Conservation (phyloP, 148 eudicot species). For the Cornus kousa region DNA sequence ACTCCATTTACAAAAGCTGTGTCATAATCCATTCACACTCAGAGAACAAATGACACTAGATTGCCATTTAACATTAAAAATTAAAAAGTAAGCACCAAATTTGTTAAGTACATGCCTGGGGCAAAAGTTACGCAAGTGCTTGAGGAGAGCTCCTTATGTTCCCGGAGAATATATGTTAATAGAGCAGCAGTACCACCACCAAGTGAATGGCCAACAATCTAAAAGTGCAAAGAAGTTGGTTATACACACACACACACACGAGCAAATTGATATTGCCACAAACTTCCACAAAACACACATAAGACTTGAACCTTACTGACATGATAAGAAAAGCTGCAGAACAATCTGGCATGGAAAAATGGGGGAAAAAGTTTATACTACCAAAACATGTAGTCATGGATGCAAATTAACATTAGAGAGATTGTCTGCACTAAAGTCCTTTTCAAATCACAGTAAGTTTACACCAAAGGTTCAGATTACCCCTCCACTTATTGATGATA, state of each 20-base stretch:
- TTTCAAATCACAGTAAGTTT: not conserved
- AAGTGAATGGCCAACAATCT: constrained; percentile 96
- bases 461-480: not conserved
- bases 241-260: not conserved
- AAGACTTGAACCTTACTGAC: not conserved
- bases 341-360: not conserved
- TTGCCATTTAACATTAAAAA: not conserved
- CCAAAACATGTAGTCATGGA: not conserved
- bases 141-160: constrained; percentile 69
- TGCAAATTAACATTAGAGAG: not conserved
- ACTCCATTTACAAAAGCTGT: not conserved
- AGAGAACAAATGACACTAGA: not conserved
- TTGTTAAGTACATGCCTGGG: constrained; percentile 52
- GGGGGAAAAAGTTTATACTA: not conserved
- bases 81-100: not conserved
- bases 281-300: not conserved
- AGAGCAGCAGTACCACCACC: constrained; percentile 99
- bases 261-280: not conserved
- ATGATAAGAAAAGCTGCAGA: not conserved
- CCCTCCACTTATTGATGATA: not conserved
- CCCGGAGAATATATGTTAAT: constrained; percentile 85
- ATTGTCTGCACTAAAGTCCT: not conserved
- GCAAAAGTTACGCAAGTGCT: constrained; percentile 82
- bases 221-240: constrained; percentile 17
- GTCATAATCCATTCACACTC: not conserved